Base-by-base conservation (phyloP, 352 stramenopile species). In the Thalassiosira oceanica region DNA sequence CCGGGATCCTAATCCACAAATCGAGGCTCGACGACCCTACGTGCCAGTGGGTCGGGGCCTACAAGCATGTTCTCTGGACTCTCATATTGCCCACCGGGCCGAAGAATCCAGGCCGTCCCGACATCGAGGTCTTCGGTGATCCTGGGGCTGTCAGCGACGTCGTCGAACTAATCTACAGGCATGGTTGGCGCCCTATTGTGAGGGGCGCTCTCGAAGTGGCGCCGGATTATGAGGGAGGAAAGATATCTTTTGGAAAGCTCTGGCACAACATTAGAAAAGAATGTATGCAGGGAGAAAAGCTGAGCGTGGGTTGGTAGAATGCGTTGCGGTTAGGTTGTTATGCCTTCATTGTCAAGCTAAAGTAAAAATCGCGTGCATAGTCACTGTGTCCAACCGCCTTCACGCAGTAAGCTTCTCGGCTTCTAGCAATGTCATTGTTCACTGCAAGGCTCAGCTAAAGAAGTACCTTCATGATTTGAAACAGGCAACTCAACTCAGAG, bases 81-180 rank as follows among this genome's bases (percentile, higher is more conserved):
- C 24, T 56, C 3, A 56, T 56, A 21, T 48, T 56, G 26, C 48
- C 48, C 16, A 56, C 23, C 31, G 48, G 48, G 5, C 48, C 48
- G 2, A 56, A 56, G 13, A 56, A 56, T 48, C 48, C 24, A 3
- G 16, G 23, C 16, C 2, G 48, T 1, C 48, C 48, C 10, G 48
- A 48, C 48, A 48, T 56, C 48, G 48, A 56, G 48, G 48, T 56
- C 20, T 56, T 56, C 24, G 48, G 48, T 15, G 48, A 56, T 50
- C 23, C 43, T 24, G 23, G 20, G 11, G 48, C 48, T 5, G 42
- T 50, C 6, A 3, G 28, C 28, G 16, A 28, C 2, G 42, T 50
- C 28, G 42, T 50, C 2, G 42, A 50, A 39, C 21, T 50, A 21
- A 50, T 50, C 42, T 50, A 50, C 28, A 15, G 42, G 3, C 42